Conservation (phyloP, 2,329 filamentous ascomycete species). For the Hypoxylon sp. region DNA sequence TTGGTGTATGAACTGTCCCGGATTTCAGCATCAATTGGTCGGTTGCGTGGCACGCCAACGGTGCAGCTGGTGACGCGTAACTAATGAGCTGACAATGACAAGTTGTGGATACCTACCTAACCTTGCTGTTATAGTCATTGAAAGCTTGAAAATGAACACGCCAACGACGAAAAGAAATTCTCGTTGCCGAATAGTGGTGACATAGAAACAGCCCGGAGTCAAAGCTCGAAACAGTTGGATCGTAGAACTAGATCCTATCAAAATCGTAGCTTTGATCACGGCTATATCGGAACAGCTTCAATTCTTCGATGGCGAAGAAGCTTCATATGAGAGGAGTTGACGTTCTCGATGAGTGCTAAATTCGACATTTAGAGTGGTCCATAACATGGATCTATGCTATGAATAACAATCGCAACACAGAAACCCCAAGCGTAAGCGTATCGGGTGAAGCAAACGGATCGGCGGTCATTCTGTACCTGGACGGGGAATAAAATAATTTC, state of each 20-base stretch:
- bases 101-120: slow-evolving; percentile 61
- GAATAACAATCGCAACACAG: slow-evolving; percentile 53
- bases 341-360: not conserved
- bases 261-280: not conserved
- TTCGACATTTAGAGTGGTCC: not conserved
- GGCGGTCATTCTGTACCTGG: slow-evolving; percentile 47
- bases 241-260: slow-evolving; percentile 41
- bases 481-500: slow-evolving; percentile 29
- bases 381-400: slow-evolving; percentile 56
- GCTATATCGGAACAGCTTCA: not conserved
- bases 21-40: slow-evolving; percentile 60
- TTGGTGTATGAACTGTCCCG: slow-evolving; percentile 65
- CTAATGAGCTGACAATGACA: slow-evolving; percentile 64
- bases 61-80: slow-evolving; percentile 61
- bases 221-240: slow-evolving; percentile 49
- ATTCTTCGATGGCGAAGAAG: not conserved
- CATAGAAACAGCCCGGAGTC: not conserved
- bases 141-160: not conserved
- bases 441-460: slow-evolving; percentile 38
- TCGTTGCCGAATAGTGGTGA: not conserved
- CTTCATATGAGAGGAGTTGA: not conserved
- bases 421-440: slow-evolving; percentile 36
- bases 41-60: slow-evolving; percentile 60
- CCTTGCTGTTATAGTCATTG: not conserved
- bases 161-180: not conserved